phyloP scores from a whole-genome alignment of 2,329 filamentous ascomycete species.

The Oidium heveae region DNA sequence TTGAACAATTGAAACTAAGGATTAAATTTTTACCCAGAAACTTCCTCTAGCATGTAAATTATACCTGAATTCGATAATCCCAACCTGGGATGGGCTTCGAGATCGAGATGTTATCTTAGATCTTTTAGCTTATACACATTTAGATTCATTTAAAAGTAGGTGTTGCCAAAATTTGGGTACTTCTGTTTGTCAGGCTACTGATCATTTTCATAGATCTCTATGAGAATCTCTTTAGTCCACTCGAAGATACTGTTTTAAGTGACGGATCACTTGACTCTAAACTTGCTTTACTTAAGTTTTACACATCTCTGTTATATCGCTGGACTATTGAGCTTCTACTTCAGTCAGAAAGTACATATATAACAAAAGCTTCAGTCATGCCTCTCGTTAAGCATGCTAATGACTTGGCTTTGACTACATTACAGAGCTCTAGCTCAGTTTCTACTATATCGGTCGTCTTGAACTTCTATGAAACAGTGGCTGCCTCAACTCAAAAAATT shows the following conservation, averaged over 20 bases:
- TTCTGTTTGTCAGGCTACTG: slow-evolving; percentile 1
- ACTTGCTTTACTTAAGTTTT: slow-evolving; percentile 36
- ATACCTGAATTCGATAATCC: slow-evolving; percentile 27
- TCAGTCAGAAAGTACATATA: slow-evolving; percentile 8
- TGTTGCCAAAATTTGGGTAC: neutral
- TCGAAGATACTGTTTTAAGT: slow-evolving; percentile 27
- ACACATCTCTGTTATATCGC: slow-evolving; percentile 36
- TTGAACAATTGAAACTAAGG: no score
- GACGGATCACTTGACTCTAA: slow-evolving; percentile 24
- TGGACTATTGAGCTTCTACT: slow-evolving; percentile 26
- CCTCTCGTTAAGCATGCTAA: slow-evolving; percentile 24
- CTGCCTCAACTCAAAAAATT: slow-evolving; percentile 27
- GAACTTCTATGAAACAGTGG: slow-evolving; percentile 42
- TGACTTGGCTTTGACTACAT: slow-evolving; percentile 29
- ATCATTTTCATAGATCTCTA: slow-evolving; percentile 21
- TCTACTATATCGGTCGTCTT: slow-evolving; percentile 30
- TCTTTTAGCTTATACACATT: slow-evolving; percentile 28
- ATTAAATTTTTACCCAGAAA: slow-evolving; percentile 6
- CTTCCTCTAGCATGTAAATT: slow-evolving; percentile 17
- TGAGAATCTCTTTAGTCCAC: slow-evolving; percentile 20
- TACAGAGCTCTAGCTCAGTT: slow-evolving; percentile 24
- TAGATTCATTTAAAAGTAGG: slow-evolving; percentile 30
- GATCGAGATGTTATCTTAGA: slow-evolving; percentile 28
- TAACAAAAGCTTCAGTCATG: slow-evolving; percentile 13
- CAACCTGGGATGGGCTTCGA: slow-evolving; percentile 34